A percentile compares a stretch with the other conserved stretches of the same genome.
These are phyloP conservation scores for Moringa oleifera DNA, from an alignment of 345 rosid genomes.

Conservation along the genomic window DNA sequence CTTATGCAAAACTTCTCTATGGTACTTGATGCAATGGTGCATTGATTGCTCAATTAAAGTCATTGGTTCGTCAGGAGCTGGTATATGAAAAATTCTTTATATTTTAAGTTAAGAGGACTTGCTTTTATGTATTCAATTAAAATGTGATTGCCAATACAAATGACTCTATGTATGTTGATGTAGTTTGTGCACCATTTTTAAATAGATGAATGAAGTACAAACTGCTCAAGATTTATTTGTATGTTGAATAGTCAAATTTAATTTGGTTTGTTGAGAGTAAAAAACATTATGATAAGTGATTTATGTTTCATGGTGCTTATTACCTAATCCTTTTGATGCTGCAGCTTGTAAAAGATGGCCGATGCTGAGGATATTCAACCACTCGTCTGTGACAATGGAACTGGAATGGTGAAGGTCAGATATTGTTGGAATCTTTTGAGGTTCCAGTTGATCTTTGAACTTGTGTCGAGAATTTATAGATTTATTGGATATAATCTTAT, in stretches of 20 bases:
- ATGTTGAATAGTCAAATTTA: not conserved
- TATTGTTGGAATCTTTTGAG: not conserved
- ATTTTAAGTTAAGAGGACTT: no score
- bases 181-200: not conserved
- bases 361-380: conserved; percentile 88
- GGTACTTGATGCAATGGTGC: no score
- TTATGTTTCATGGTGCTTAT: no score
- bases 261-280: not conserved
- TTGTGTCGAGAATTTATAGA: not conserved
- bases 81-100: no score
- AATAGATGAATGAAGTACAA: not conserved
- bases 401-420: conserved; percentile 68
- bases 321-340: no score
- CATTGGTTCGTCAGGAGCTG: no score
- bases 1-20: no score
- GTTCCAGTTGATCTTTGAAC: not conserved
- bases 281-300: no score
- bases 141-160: no score
- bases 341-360: conserved; percentile 56
- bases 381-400: conserved; percentile 68
- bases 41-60: no score
- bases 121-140: no score
- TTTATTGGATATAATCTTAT: not conserved
- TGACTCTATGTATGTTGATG: no score
- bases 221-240: not conserved